Evolutionary conservation across 768 basidiomycete species (phyloP).

Genomic region (Amanita rimosa): DNA sequence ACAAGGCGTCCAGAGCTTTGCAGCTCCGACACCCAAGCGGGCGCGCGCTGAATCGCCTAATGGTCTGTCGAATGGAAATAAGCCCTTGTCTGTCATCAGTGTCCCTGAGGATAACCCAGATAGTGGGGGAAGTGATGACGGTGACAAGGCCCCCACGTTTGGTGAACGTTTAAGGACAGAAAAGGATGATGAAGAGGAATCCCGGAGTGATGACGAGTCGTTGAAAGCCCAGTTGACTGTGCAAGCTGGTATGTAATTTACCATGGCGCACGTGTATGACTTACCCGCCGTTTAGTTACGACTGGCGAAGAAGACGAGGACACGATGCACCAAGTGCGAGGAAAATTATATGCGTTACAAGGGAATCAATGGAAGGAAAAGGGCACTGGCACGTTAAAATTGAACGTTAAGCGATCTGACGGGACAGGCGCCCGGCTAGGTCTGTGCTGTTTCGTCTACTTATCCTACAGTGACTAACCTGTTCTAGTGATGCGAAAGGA

Average conservation of each 20-base stretch:
- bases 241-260: slow-evolving; percentile 45
- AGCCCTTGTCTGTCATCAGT: slow-evolving; percentile 12
- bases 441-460: slow-evolving; percentile 18
- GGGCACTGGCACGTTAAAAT: slow-evolving; percentile 57
- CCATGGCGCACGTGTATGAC: too few relatives aligned
- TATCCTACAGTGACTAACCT: neutral
- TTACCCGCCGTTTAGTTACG: slow-evolving; percentile 28
- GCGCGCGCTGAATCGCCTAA: slow-evolving; percentile 2
- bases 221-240: slow-evolving; percentile 43
- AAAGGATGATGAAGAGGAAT: slow-evolving; percentile 47
- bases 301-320: slow-evolving; percentile 82
- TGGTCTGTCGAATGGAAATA: slow-evolving; percentile 28
- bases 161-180: slow-evolving; percentile 57
- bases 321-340: slow-evolving; percentile 64
- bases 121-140: slow-evolving; percentile 37
- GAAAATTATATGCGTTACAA: slow-evolving; percentile 58
- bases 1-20: slow-evolving; percentile 37
- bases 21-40: slow-evolving; percentile 7
- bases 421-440: slow-evolving; percentile 61
- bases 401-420: slow-evolving; percentile 57
- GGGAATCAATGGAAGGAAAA: slow-evolving; percentile 70
- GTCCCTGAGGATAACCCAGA: slow-evolving; percentile 20
- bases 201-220: slow-evolving; percentile 35
- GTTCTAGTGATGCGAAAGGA: slow-evolving; percentile 75
- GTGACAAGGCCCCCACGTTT: slow-evolving; percentile 34